phyloP scores from a whole-genome alignment of 495 filamentous ascomycete species.

The Aspergillus taichungensis region DNA sequence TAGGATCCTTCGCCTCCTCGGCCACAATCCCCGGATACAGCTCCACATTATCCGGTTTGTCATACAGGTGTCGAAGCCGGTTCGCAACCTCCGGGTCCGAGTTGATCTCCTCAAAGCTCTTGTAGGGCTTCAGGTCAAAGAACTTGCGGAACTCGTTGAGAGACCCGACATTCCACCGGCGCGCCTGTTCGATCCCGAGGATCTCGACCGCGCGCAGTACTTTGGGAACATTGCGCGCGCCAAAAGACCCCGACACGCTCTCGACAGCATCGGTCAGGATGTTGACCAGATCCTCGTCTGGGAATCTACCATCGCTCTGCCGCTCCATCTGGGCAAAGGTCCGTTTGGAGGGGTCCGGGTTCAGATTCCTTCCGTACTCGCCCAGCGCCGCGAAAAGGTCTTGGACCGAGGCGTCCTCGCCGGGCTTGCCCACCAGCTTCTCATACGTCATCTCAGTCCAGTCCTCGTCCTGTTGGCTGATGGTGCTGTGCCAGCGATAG shows the following conservation, averaged over 20 bases:
- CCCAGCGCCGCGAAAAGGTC: slow-evolving; percentile 46
- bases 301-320: slow-evolving; percentile 46
- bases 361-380: slow-evolving; percentile 42
- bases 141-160: slow-evolving; percentile 63
- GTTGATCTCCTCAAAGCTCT: slow-evolving; percentile 69
- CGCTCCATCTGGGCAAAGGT: slow-evolving; percentile 50
- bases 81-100: slow-evolving; percentile 53
- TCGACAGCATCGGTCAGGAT: slow-evolving; percentile 52
- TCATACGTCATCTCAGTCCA: slow-evolving; percentile 59
- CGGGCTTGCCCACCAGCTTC: slow-evolving; percentile 36
- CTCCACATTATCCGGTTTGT: slow-evolving; percentile 62
- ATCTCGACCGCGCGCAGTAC: slow-evolving; percentile 50
- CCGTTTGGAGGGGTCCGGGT: slow-evolving; percentile 46
- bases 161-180: slow-evolving; percentile 51
- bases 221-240: slow-evolving; percentile 52
- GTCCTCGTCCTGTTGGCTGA: slow-evolving; percentile 53
- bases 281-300: slow-evolving; percentile 53
- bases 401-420: slow-evolving; percentile 31
- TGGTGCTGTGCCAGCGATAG: slow-evolving; percentile 62
- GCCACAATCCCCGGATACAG: slow-evolving; percentile 65
- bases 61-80: slow-evolving; percentile 58
- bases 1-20: slow-evolving; percentile 59
- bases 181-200: slow-evolving; percentile 51
- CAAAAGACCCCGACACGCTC: slow-evolving; percentile 50
- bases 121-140: slow-evolving; percentile 59